A percentile compares a stretch with the other conserved stretches of the same genome.
These are phyloP conservation scores for Starmera dryadoides DNA, from an alignment of 805 yeast species.

Conservation along the genomic window DNA sequence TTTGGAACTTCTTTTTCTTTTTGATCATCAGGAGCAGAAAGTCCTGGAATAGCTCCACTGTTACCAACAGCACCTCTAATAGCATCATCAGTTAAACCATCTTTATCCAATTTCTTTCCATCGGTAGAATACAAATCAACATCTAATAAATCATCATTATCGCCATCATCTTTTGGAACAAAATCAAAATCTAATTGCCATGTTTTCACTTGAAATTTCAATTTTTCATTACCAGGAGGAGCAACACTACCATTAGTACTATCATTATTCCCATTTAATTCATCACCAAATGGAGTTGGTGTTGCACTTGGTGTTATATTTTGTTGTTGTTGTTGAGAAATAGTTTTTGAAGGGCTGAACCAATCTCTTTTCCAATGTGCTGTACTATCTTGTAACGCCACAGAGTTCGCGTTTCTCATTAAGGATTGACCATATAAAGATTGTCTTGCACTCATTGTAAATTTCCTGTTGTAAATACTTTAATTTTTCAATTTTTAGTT, in stretches of 20 bases:
- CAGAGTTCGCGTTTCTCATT: constrained; percentile 17
- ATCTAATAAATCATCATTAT: constrained; percentile 36
- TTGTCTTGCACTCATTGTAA: constrained; percentile 16
- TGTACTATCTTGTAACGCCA: constrained; percentile 6
- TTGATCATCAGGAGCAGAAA: constrained; percentile 24
- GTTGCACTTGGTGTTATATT: constrained; percentile 16
- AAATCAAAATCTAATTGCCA: constrained; percentile 22
- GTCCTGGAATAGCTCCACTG: constrained; percentile 38
- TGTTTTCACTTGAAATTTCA: constrained; percentile 22
- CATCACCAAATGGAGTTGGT: constrained; percentile 21
- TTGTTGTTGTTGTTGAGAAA: constrained; percentile 2
- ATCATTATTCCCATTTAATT: too few relatives aligned
- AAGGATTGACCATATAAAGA: constrained; percentile 20
- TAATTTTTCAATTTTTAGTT: too few relatives aligned
- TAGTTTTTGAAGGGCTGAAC: constrained; percentile 14
- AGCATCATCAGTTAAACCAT: constrained; percentile 35
- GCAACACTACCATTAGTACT: background rate
- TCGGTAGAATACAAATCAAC: constrained; percentile 28
- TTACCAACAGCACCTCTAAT: constrained; percentile 49
- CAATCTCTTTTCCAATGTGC: constrained; percentile 22
- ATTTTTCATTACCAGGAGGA: constrained; percentile 7
- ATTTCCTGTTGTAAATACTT: background rate
- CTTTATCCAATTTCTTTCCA: constrained; percentile 14
- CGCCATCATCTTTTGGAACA: constrained; percentile 25
- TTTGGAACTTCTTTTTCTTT: background rate